Evolutionary conservation across 768 basidiomycete genomes (phyloP).

Genomic region (Psilocybe cubensis): DNA sequence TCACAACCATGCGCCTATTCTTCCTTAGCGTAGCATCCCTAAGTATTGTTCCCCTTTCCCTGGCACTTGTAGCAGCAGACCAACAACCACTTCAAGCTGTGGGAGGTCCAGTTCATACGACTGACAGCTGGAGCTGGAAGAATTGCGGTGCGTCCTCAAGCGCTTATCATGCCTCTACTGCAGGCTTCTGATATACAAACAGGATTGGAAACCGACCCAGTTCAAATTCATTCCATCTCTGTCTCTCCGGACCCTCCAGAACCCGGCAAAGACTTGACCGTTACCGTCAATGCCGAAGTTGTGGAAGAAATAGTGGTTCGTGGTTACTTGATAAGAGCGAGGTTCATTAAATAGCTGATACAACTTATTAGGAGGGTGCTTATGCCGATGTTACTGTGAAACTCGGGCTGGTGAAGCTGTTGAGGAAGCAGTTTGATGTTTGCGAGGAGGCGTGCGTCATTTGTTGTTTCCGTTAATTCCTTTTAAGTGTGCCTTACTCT

Average conservation of each 20-base stretch:
- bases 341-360: background rate
- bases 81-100: slow-evolving; percentile 27
- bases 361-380: slow-evolving; percentile 73
- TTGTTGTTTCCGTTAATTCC: background rate
- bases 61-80: slow-evolving; percentile 26
- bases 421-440: slow-evolving; percentile 82
- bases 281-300: slow-evolving; percentile 71
- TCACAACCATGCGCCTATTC: slow-evolving; percentile 23
- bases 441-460: slow-evolving; percentile 90
- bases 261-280: slow-evolving; percentile 88
- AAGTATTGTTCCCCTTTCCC: slow-evolving; percentile 19
- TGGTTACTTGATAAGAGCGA: background rate
- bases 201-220: slow-evolving; percentile 35
- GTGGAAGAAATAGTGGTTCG: slow-evolving; percentile 65
- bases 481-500: slow-evolving; percentile 1
- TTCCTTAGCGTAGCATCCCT: slow-evolving; percentile 17
- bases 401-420: slow-evolving; percentile 90
- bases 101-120: slow-evolving; percentile 29
- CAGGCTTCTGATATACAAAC: background rate
- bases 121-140: slow-evolving; percentile 63
- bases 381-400: slow-evolving; percentile 91
- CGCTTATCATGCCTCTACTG: background rate
- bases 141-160: slow-evolving; percentile 69
- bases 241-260: slow-evolving; percentile 88
- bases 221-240: slow-evolving; percentile 72